phyloP scores from a whole-genome alignment of 2,329 filamentous ascomycete genomes.

The Aspergillus ustus region DNA sequence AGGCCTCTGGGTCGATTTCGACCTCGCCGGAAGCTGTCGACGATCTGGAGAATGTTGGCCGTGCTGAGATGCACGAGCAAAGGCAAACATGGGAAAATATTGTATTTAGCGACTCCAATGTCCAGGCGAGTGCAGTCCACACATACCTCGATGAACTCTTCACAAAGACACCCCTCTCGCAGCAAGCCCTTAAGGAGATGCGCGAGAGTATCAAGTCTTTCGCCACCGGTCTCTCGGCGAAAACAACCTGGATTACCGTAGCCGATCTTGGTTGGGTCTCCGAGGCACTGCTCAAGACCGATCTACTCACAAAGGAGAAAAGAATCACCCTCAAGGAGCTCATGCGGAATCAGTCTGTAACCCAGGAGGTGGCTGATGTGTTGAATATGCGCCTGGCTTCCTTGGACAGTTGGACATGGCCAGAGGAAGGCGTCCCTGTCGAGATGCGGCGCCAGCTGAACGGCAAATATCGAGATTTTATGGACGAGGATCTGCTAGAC shows the following conservation, averaged over 20 bases:
- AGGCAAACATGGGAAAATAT: slow-evolving; percentile 59
- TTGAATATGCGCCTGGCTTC: slow-evolving; percentile 60
- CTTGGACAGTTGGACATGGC: slow-evolving; percentile 60
- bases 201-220: slow-evolving; percentile 46
- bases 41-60: slow-evolving; percentile 54
- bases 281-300: slow-evolving; percentile 53
- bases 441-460: slow-evolving; percentile 60
- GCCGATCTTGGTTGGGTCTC: slow-evolving; percentile 52
- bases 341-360: slow-evolving; percentile 53
- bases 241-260: slow-evolving; percentile 46
- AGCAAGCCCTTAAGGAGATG: slow-evolving; percentile 50
- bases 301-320: slow-evolving; percentile 59
- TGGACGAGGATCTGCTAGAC: slow-evolving; percentile 63
- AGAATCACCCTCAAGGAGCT: slow-evolving; percentile 56
- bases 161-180: slow-evolving; percentile 43
- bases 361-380: slow-evolving; percentile 60
- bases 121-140: slow-evolving; percentile 52
- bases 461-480: slow-evolving; percentile 63
- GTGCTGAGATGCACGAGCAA: slow-evolving; percentile 59
- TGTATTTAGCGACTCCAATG: slow-evolving; percentile 56
- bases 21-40: slow-evolving; percentile 30
- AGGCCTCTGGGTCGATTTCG: slow-evolving; percentile 23
- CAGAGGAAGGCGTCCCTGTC: slow-evolving; percentile 49
- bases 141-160: slow-evolving; percentile 60
- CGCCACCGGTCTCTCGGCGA: slow-evolving; percentile 33